These are phyloP conservation scores for Cystobasidiaceae sp. DNA, from an alignment of 1,284 basidiomycete species.

Conservation along the genomic window DNA sequence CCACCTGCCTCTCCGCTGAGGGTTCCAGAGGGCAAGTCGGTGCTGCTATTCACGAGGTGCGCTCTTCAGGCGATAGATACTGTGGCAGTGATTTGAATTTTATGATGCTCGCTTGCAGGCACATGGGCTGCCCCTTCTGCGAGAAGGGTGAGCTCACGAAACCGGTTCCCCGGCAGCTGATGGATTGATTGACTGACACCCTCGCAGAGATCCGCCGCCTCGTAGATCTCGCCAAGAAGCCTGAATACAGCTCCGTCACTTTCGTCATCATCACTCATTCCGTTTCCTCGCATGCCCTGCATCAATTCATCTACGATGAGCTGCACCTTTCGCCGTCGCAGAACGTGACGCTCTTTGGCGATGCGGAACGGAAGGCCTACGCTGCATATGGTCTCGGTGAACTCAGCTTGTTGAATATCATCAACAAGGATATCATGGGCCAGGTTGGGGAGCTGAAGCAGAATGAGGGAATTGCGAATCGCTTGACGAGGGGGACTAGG, in stretches of 20 bases:
- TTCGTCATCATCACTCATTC: constrained; percentile 32
- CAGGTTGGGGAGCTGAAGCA: constrained; percentile 21
- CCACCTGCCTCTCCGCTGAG: constrained; percentile 25
- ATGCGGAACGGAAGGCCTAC: constrained; percentile 24
- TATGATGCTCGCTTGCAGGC: not conserved
- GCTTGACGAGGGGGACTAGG: constrained; percentile 29
- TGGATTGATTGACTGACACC: not conserved
- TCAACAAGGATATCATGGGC: constrained; percentile 17
- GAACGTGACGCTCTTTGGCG: constrained; percentile 20
- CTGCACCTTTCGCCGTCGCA: not conserved
- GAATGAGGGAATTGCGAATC: constrained; percentile 28
- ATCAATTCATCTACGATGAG: constrained; percentile 16
- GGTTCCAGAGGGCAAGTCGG: constrained; percentile 9
- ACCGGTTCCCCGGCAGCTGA: not conserved
- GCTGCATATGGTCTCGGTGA: constrained; percentile 21
- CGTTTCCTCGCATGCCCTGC: constrained; percentile 9
- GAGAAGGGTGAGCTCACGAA: constrained; percentile 15
- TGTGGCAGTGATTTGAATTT: not conserved
- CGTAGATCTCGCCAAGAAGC: constrained; percentile 15
- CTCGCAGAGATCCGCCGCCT: constrained; percentile 12
- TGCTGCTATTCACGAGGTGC: constrained; percentile 22
- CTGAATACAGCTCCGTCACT: not conserved
- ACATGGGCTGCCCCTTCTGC: constrained; percentile 22
- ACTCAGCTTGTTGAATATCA: constrained; percentile 9
- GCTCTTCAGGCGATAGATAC: not conserved